Base-by-base conservation (phyloP, 2,329 filamentous ascomycete genomes). In the Stachybotrys chlorohalonatus region DNA sequence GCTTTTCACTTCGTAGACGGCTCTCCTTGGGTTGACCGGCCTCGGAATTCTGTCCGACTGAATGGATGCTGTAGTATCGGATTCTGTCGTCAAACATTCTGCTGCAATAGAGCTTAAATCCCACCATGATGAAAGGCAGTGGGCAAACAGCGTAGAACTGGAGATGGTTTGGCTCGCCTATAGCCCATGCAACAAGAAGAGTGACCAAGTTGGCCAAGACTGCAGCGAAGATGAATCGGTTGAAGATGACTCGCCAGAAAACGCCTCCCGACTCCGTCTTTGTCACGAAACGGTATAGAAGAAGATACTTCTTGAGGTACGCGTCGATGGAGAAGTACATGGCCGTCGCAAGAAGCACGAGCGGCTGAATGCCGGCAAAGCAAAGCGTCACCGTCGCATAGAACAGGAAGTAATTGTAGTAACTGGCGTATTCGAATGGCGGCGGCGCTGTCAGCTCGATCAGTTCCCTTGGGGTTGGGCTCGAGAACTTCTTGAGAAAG, bases 361-460 rank as follows among this genome's bases (percentile, higher is more conserved):
- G 78, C 0, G 94, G 94, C 70, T 97, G 94, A 53, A 97, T 78
- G 1, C 85, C 84, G 2, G 87, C 85, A 65, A 94, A 96, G 63
- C 86, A 90, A 15, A 99, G 77, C 0, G 90, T 87, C 36, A 97
- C 89, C 0, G 93, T 96, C 30, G 88, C 79, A 73, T 97, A 99
- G 73, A 90, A 99, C 32, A 97, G 77, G 71, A 96, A 96, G 70
- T 95, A 97, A 70, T 96, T 97, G 80, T 96, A 99, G 73, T 97
- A 97, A 62, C 84, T 90, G 56, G 94, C 90, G 66, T 96, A 97
- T 62, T 97, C 92, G 68, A 99, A 96, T 0, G 89, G 78, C 2
- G 90, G 92, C 1, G 94, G 94, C 4, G 94, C 94, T 1, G 92
- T 96, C 65, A 94, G 82, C 69, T 96, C 90, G 61, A 97, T 97